phyloP scores from a whole-genome alignment of 257 asterid species.

The Ophiorrhiza pumila region DNA sequence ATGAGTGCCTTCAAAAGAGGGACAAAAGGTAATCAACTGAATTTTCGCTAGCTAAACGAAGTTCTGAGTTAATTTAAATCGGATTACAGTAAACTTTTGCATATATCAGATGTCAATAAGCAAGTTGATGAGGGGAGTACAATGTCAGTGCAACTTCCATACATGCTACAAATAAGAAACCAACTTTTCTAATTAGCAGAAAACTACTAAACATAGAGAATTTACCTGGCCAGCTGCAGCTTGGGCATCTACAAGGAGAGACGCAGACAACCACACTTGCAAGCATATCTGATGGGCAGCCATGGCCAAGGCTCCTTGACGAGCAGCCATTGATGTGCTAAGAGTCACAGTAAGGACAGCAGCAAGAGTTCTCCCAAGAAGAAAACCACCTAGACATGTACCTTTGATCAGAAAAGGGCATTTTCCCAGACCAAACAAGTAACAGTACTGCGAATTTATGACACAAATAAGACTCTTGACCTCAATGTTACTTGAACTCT shows the following conservation, averaged over 20 bases:
- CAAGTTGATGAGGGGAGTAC: not conserved
- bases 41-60: not conserved
- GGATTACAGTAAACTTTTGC: not conserved
- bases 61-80: not conserved
- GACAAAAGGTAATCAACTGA: not conserved
- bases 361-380: slow-evolving; percentile 48
- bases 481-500: not conserved
- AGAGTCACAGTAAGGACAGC: slow-evolving; percentile 41
- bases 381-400: slow-evolving; percentile 37
- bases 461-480: too few relatives aligned
- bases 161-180: not conserved
- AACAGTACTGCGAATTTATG: too few relatives aligned
- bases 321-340: slow-evolving; percentile 51
- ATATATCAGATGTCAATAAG: not conserved
- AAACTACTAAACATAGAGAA: not conserved
- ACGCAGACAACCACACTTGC: slow-evolving; percentile 51
- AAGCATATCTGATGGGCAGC: slow-evolving; percentile 54
- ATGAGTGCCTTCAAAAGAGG: slow-evolving; percentile 38
- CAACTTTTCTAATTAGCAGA: not conserved
- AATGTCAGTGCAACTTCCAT: not conserved
- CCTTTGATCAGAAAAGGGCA: not conserved
- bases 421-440: not conserved
- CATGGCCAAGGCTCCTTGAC: slow-evolving; percentile 44
- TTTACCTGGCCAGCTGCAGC: slow-evolving; percentile 43
- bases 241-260: slow-evolving; percentile 43